Base-by-base conservation (phyloP, 164 flowering plant genomes). In the Aristolochia californica region DNA sequence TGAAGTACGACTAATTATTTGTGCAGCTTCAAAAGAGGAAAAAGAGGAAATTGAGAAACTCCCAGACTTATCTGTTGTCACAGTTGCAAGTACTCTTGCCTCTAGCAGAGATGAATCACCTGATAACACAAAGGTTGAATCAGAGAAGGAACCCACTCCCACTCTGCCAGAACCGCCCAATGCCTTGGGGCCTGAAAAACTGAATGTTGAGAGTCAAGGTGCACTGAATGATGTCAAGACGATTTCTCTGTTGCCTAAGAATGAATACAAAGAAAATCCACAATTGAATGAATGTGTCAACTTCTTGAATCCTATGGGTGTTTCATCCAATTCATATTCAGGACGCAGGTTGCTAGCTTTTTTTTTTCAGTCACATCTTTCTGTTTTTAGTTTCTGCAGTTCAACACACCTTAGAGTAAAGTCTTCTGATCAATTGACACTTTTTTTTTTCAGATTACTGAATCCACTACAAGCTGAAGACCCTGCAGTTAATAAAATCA, bases 401-500 rank as follows among this genome's bases (percentile, higher is more conserved):
- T 12, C 11, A 34, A 7, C 40, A 34, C 0, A 2, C 10, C 44
- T 54, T 27, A 54, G 21, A 15, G 17, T n/a, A 5, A 15, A 4
- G 18, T 28, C 43, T 5, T 4, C 40, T 34, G 40, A 34, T 34
- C 10, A 34, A 7, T 34, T 26, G 28, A 22, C 13, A 21, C 13
- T 17, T 25, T 20, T 22, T 54, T 54, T 7, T 52, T 22, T 21
- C 60, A 76, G 77, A 58, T 58, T 62, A 15, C 27, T 59, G 45
- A 68, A 60, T 57, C 40, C 68, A 20, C 18, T 53, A 30, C 64
- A 57, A 30, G 34, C 57, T 17, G 70, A 63, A 51, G 48, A 59
- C 40, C 34, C 57, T 56, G 30, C 20, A 27, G 66, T 63, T 13
- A 63, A 69, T 53, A 65, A 62, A 58, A 43, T 61, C 50, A 68